Evolutionary conservation across 2,329 filamentous ascomycete genomes (phyloP).

Genomic region (Spiromastix sp.): DNA sequence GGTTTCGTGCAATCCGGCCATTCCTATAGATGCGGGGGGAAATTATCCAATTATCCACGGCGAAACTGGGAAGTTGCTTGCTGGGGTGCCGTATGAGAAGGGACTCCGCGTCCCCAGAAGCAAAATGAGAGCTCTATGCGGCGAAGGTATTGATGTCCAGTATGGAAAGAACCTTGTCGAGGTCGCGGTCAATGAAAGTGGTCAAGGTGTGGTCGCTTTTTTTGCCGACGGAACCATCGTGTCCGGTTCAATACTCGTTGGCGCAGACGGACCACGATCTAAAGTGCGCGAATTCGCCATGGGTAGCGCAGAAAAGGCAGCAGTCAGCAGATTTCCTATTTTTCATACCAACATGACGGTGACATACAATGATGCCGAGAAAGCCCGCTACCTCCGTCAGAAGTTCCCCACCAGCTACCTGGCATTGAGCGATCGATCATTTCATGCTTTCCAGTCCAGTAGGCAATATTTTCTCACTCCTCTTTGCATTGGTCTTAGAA

Average conservation of each 20-base stretch:
- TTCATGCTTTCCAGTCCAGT: constrained; percentile 11
- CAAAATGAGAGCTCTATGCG: constrained; percentile 15
- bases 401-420: constrained; percentile 14
- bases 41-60: constrained; percentile 14
- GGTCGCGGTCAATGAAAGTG: constrained; percentile 9
- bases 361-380: constrained; percentile 16
- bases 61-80: constrained; percentile 14
- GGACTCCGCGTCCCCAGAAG: constrained; percentile 16
- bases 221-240: constrained; percentile 14
- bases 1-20: constrained; percentile 14
- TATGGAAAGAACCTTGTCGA: constrained; percentile 14
- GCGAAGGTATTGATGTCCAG: constrained; percentile 15
- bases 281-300: constrained; percentile 12
- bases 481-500: no score
- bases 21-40: constrained; percentile 12
- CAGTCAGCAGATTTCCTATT: constrained; percentile 12
- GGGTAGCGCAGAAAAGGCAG: constrained; percentile 12
- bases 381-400: constrained; percentile 13
- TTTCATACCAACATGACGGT: constrained; percentile 17
- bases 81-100: constrained; percentile 13
- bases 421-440: constrained; percentile 8
- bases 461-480: background rate
- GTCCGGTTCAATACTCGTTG: constrained; percentile 13
- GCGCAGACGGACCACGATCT: constrained; percentile 16
- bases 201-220: constrained; percentile 8